Conservation (phyloP, 2,329 filamentous ascomycete species). For the Sporothrix mexicana region DNA sequence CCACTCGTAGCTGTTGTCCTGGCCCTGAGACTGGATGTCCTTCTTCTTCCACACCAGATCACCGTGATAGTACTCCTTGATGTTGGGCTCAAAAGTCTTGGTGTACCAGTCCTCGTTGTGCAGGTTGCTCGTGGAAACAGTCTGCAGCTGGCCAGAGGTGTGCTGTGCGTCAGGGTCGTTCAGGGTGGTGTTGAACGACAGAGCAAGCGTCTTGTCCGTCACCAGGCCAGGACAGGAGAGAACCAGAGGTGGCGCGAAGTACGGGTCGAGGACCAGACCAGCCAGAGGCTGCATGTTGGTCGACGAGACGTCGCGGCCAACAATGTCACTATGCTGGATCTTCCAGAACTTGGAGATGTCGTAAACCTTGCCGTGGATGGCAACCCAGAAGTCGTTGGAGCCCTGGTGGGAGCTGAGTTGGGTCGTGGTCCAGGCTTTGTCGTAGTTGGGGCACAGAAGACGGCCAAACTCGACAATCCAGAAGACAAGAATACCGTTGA, state of each 20-base stretch:
- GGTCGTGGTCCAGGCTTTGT: slow-evolving; percentile 81
- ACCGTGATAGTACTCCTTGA: slow-evolving; percentile 87
- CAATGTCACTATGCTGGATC: slow-evolving; percentile 78
- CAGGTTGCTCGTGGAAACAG: slow-evolving; percentile 63
- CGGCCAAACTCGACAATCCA: slow-evolving; percentile 88
- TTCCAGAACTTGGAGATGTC: slow-evolving; percentile 90
- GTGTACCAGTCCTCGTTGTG: slow-evolving; percentile 76
- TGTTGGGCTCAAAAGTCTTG: slow-evolving; percentile 73
- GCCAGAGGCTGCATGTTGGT: slow-evolving; percentile 77
- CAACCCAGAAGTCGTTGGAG: slow-evolving; percentile 83
- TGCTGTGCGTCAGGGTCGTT: slow-evolving; percentile 66
- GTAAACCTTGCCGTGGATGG: slow-evolving; percentile 86
- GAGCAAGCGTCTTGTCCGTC: slow-evolving; percentile 57
- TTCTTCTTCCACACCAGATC: slow-evolving; percentile 73
- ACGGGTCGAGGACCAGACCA: slow-evolving; percentile 79
- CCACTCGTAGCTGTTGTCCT: slow-evolving; percentile 74
- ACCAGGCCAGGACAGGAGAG: slow-evolving; percentile 77
- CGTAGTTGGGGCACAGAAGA: slow-evolving; percentile 84
- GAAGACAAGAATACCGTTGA: slow-evolving; percentile 85
- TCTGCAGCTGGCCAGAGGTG: slow-evolving; percentile 67
- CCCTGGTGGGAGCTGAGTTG: slow-evolving; percentile 75
- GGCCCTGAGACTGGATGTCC: slow-evolving; percentile 68
- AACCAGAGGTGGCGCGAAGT: slow-evolving; percentile 80
- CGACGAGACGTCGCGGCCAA: slow-evolving; percentile 60
- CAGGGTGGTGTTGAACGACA: slow-evolving; percentile 70